A percentile compares a stretch with the other conserved stretches of the same genome.
phyloP scores from a whole-genome alignment of 2,329 filamentous ascomycete species.

The Neonectria ditissima region DNA sequence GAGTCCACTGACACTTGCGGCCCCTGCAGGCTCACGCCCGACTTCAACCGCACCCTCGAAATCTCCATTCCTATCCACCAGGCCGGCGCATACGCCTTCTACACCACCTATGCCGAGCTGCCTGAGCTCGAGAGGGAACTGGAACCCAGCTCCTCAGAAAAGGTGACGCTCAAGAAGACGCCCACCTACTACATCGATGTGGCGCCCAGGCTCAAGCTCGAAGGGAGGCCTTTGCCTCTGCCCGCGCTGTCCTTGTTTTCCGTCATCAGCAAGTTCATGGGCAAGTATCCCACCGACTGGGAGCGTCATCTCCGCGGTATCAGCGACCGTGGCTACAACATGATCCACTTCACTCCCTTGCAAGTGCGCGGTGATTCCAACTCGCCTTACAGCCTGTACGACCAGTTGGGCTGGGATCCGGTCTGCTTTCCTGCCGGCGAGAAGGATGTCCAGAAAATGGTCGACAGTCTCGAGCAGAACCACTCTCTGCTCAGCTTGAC shows the following conservation, averaged over 20 bases:
- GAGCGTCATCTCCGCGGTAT: slow-evolving; percentile 90
- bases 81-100: slow-evolving; percentile 92
- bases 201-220: slow-evolving; percentile 81
- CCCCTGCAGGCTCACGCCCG: slow-evolving; percentile 77
- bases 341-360: slow-evolving; percentile 97
- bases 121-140: slow-evolving; percentile 68
- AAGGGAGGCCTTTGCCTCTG: slow-evolving; percentile 80
- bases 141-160: slow-evolving; percentile 37
- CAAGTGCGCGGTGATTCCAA: slow-evolving; percentile 91
- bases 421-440: slow-evolving; percentile 86
- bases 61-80: slow-evolving; percentile 88
- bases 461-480: slow-evolving; percentile 84
- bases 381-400: slow-evolving; percentile 96
- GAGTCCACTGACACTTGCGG: slow-evolving; percentile 27
- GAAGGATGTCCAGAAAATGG: slow-evolving; percentile 80
- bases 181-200: slow-evolving; percentile 93
- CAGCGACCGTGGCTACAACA: slow-evolving; percentile 93
- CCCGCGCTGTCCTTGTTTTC: slow-evolving; percentile 93
- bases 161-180: slow-evolving; percentile 72
- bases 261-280: slow-evolving; percentile 98
- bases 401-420: slow-evolving; percentile 90
- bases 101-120: slow-evolving; percentile 90
- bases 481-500: slow-evolving; percentile 89
- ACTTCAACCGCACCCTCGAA: slow-evolving; percentile 92
- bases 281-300: slow-evolving; percentile 90